A percentile compares a stretch with the other conserved stretches of the same genome.
phyloP scores from a whole-genome alignment of 2,329 filamentous ascomycete species.

The Sarocladiaceae sp. region DNA sequence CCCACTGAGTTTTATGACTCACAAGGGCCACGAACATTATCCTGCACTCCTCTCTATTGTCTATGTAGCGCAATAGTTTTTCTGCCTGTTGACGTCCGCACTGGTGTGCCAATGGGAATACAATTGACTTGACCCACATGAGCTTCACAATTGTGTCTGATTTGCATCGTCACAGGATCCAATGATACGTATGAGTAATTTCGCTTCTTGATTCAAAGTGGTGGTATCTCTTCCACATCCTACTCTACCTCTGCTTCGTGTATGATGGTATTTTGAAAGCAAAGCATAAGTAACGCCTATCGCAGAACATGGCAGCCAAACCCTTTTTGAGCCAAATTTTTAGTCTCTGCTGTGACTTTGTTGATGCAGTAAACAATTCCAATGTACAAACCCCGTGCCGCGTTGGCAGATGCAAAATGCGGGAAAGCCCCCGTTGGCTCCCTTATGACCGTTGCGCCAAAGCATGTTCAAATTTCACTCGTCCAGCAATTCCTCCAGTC shows the following conservation, averaged over 20 bases:
- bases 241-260: conserved; percentile 1
- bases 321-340: not conserved
- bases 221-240: conserved; percentile 5
- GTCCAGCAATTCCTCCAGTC: no score
- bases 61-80: no score
- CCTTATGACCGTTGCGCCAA: conserved; percentile 8
- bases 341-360: not conserved
- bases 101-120: no score
- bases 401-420: conserved; percentile 7
- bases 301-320: not conserved
- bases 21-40: no score
- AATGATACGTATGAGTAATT: no score
- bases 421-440: conserved; percentile 2
- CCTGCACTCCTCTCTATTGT: no score
- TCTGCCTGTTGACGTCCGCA: no score
- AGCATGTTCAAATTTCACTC: not conserved
- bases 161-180: no score
- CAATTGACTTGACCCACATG: no score
- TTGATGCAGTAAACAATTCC: not conserved
- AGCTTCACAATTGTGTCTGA: no score
- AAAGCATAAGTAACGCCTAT: conserved; percentile 6
- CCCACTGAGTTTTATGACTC: no score
- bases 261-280: conserved; percentile 11
- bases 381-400: conserved; percentile 1
- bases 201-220: not conserved